These are phyloP conservation scores for Maudiozyma bulderi DNA, from an alignment of 805 yeast species.

Conservation along the genomic window DNA sequence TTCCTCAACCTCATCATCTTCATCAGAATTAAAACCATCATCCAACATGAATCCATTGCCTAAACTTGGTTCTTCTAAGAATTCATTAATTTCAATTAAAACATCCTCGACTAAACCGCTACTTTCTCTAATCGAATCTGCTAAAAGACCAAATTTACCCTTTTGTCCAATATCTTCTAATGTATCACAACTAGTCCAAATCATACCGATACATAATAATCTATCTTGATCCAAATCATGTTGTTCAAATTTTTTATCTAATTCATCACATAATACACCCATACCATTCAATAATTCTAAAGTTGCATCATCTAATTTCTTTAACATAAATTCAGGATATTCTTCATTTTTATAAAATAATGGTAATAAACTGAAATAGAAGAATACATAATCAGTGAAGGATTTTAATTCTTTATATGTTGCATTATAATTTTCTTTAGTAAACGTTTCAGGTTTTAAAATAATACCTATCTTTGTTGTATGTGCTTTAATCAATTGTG, in stretches of 20 bases:
- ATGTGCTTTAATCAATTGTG: slow-evolving; percentile 59
- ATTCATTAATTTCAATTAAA: slow-evolving; percentile 55
- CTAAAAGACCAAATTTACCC: slow-evolving; percentile 49
- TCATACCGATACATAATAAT: slow-evolving; percentile 50
- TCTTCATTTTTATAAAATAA: slow-evolving; percentile 18
- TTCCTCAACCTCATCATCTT: slow-evolving; percentile 22
- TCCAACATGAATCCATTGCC: slow-evolving; percentile 32
- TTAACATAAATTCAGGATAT: slow-evolving; percentile 17
- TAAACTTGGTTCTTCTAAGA: slow-evolving; percentile 54
- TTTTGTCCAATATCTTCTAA: slow-evolving; percentile 33
- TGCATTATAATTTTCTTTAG: slow-evolving; percentile 14
- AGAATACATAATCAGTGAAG: slow-evolving; percentile 21
- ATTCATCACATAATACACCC: slow-evolving; percentile 13
- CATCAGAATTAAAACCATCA: slow-evolving; percentile 24
- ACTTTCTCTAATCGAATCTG: slow-evolving; percentile 31
- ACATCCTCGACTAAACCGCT: slow-evolving; percentile 48
- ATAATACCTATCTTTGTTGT: slow-evolving; percentile 51
- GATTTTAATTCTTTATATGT: slow-evolving; percentile 23
- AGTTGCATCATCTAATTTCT: slow-evolving; percentile 13
- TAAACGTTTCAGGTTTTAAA: slow-evolving; percentile 18
- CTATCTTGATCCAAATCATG: slow-evolving; percentile 32
- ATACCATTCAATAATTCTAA: slow-evolving; percentile 19
- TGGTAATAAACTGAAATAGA: slow-evolving; percentile 20
- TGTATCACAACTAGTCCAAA: slow-evolving; percentile 61
- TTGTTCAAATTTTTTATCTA: slow-evolving; percentile 13